Percentiles rank a stretch among this genome's conserved stretches.
Conservation (phyloP, 108 stramenopile genomes). For the Cyclotella choctawhatcheeana region DNA sequence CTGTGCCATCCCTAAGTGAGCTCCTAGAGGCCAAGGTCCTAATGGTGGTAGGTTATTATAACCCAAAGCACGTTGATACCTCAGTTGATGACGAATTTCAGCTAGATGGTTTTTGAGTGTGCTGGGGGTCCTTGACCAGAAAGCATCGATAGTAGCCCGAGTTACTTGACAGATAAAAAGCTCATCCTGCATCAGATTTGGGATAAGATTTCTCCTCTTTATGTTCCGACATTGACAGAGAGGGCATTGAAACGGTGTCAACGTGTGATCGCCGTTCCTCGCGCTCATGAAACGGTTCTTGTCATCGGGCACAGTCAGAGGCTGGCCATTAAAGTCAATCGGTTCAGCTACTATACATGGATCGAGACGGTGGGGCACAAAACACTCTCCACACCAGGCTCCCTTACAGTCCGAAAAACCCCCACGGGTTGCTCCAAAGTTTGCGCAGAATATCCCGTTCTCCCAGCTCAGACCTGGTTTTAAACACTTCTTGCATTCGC, state of each 20-base stretch:
- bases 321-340: constrained; percentile 8
- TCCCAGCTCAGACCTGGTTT: background rate
- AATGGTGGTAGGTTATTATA: background rate
- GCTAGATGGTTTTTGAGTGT: background rate
- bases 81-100: background rate
- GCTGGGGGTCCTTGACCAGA: constrained; percentile 9
- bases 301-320: constrained; percentile 9
- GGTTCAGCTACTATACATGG: background rate
- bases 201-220: constrained; percentile 3
- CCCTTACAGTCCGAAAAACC: background rate
- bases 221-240: constrained; percentile 14
- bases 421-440: constrained; percentile 22
- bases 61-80: background rate
- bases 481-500: constrained; percentile 12
- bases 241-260: constrained; percentile 17
- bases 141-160: constrained; percentile 9
- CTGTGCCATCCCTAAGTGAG: background rate
- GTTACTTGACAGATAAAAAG: constrained; percentile 5
- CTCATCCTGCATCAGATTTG: constrained; percentile 6
- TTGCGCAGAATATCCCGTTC: constrained; percentile 38
- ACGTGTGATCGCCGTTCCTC: constrained; percentile 7
- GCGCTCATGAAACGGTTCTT: background rate
- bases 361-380: constrained; percentile 7
- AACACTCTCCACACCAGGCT: constrained; percentile 21
- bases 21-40: constrained; percentile 5